phyloP scores from a whole-genome alignment of 352 stramenopile genomes.

The Pythium plurisporium region DNA sequence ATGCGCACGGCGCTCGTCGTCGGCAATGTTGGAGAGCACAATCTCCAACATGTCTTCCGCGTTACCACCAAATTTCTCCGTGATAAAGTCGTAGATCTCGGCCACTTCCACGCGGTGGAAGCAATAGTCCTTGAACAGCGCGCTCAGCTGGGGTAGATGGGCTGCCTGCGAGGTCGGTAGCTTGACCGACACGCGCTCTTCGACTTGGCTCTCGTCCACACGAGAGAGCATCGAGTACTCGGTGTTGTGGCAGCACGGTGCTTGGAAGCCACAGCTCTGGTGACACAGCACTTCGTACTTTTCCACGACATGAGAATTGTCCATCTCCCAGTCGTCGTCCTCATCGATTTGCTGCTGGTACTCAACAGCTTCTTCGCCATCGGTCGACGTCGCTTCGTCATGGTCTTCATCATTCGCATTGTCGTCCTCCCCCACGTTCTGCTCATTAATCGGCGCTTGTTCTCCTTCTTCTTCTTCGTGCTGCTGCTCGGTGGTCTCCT shows the following conservation, averaged over 20 bases:
- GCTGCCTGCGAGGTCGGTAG: slow-evolving; percentile 16
- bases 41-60: slow-evolving; percentile 24
- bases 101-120: slow-evolving; percentile 30
- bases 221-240: slow-evolving; percentile 52
- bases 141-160: slow-evolving; percentile 19
- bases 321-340: slow-evolving; percentile 14
- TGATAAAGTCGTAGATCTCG: slow-evolving; percentile 36
- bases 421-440: no score
- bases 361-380: slow-evolving; percentile 1
- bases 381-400: neutral
- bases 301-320: slow-evolving; percentile 45
- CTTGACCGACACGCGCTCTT: slow-evolving; percentile 11
- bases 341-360: neutral
- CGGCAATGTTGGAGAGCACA: slow-evolving; percentile 34
- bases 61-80: slow-evolving; percentile 19
- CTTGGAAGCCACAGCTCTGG: slow-evolving; percentile 59
- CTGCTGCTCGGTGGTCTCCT: neutral
- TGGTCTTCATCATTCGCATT: slow-evolving; percentile 4
- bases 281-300: slow-evolving; percentile 56
- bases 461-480: neutral
- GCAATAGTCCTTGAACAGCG: slow-evolving; percentile 30
- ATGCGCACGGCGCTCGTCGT: slow-evolving; percentile 53
- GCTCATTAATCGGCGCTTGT: neutral
- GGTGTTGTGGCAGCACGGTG: slow-evolving; percentile 49
- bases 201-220: slow-evolving; percentile 6